phyloP scores from a whole-genome alignment of 2,329 filamentous ascomycete species.

The Talaromyces piceae region DNA sequence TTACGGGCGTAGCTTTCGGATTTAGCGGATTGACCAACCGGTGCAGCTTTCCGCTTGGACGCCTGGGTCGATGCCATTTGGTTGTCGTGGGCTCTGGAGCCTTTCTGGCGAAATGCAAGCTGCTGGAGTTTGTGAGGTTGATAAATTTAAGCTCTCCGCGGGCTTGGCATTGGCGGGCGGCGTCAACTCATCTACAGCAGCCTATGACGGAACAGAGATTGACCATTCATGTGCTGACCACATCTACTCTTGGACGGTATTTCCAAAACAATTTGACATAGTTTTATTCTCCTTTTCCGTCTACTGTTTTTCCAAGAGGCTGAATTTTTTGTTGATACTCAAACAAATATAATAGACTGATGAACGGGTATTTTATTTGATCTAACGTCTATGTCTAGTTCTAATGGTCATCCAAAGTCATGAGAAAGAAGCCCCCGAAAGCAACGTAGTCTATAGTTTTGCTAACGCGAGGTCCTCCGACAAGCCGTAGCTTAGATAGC shows the following conservation, averaged over 20 bases:
- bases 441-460: neutral
- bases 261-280: too few relatives aligned
- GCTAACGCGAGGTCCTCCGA: neutral
- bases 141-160: neutral
- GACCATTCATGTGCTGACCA: too few relatives aligned
- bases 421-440: neutral
- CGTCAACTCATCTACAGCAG: neutral
- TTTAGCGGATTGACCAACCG: slow-evolving; percentile 11
- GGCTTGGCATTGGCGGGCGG: neutral
- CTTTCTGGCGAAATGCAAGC: neutral
- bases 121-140: neutral
- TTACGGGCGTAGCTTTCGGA: slow-evolving; percentile 28
- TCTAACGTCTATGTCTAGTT: neutral
- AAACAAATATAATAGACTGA: neutral
- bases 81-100: neutral
- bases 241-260: too few relatives aligned
- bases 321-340: too few relatives aligned
- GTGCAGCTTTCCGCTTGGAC: slow-evolving; percentile 28
- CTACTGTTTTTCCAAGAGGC: too few relatives aligned
- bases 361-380: neutral
- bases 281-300: too few relatives aligned
- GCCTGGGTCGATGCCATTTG: slow-evolving; percentile 26
- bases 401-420: neutral
- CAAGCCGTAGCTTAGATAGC: slow-evolving; percentile 23
- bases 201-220: neutral